Conservation (phyloP, 2,329 filamentous ascomycete genomes). For the Epicoccum sorghinum region DNA sequence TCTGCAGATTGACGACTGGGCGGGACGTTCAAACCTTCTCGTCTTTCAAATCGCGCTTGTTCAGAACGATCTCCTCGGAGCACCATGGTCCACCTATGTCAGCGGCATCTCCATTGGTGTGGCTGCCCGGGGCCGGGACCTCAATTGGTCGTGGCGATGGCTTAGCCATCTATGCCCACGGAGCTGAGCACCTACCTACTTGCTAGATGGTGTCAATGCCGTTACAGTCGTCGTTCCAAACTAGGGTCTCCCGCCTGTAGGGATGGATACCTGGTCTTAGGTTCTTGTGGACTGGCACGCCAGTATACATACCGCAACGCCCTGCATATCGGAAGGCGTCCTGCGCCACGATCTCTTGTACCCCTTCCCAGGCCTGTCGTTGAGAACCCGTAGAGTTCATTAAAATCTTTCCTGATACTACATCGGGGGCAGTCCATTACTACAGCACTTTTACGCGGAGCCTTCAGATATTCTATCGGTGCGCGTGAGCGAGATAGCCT, state of each 20-base stretch:
- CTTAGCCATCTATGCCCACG: constrained; percentile 2
- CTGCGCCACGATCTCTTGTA: constrained; percentile 12
- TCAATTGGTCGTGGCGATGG: constrained; percentile 11
- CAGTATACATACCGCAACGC: constrained; percentile 9
- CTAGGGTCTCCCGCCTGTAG: not conserved
- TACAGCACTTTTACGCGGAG: not conserved
- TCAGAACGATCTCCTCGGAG: not conserved
- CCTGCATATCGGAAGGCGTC: constrained; percentile 11
- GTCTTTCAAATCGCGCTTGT: constrained; percentile 7
- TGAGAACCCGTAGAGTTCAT: not conserved
- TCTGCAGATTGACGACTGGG: not conserved
- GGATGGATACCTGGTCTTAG: not conserved
- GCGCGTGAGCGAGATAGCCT: not conserved
- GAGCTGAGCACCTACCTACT: constrained; percentile 2
- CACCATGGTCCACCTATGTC: constrained; percentile 4
- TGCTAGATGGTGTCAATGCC: constrained; percentile 2
- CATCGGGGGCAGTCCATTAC: not conserved
- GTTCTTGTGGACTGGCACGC: constrained; percentile 5
- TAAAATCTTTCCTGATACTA: not conserved
- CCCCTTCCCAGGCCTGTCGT: not conserved
- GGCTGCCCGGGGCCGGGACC: constrained; percentile 3
- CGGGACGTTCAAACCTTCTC: constrained; percentile 10
- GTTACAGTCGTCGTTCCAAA: constrained; percentile 12
- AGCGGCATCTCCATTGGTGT: constrained; percentile 10
- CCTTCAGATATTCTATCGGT: not conserved